Percentiles rank a stretch among this genome's conserved stretches.
Evolutionary conservation across 345 rosid species (phyloP).

Genomic region (Draba incana): DNA sequence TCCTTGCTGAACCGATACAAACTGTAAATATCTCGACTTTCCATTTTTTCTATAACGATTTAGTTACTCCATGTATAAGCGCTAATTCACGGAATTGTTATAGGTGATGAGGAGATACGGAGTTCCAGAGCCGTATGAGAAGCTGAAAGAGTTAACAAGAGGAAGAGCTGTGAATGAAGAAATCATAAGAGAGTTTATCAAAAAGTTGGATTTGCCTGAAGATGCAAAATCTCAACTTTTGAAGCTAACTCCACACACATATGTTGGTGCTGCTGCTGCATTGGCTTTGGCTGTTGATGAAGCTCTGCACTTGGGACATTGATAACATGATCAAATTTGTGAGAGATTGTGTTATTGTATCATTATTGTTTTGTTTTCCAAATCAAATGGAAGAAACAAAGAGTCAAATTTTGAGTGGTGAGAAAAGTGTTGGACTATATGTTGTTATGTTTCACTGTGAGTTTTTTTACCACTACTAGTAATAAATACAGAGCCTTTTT

Average conservation of each 20-base stretch:
- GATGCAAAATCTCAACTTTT: slow-evolving; percentile 68
- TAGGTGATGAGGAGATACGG: slow-evolving; percentile 95
- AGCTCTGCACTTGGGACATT: slow-evolving; percentile 37
- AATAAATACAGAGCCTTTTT: background rate
- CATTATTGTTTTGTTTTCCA: slow-evolving; percentile 9
- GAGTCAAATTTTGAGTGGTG: background rate
- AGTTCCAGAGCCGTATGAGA: slow-evolving; percentile 94
- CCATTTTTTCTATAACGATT: slow-evolving; percentile 10
- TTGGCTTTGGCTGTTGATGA: slow-evolving; percentile 59
- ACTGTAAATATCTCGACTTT: slow-evolving; percentile 55
- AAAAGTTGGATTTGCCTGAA: slow-evolving; percentile 68
- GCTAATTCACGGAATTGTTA: background rate
- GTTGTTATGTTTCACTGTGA: background rate
- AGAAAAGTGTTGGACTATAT: background rate
- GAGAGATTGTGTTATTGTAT: slow-evolving; percentile 10
- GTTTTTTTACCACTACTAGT: background rate
- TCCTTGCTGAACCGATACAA: slow-evolving; percentile 96
- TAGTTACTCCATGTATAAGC: background rate
- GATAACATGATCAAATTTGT: background rate
- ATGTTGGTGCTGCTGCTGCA: slow-evolving; percentile 76
- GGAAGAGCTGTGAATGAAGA: slow-evolving; percentile 82
- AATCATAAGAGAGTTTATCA: slow-evolving; percentile 69
- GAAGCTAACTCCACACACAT: slow-evolving; percentile 72
- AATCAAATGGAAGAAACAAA: background rate
- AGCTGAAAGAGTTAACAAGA: slow-evolving; percentile 87